Conservation (phyloP, 345 rosid genomes). For the Eutrema yunnanense region DNA sequence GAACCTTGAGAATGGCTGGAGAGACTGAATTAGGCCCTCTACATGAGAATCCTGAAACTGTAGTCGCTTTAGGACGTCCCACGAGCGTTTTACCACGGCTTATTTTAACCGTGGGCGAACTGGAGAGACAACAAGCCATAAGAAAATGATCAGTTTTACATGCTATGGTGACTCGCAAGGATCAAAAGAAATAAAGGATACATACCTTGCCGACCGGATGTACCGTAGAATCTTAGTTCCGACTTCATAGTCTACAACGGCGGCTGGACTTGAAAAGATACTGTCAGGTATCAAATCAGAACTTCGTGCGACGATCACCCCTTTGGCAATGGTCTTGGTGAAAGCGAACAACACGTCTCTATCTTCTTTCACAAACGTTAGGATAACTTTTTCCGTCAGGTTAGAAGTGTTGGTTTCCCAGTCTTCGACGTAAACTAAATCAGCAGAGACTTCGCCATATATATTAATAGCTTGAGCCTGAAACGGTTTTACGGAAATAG, state of each 20-base stretch:
- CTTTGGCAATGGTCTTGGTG: no score
- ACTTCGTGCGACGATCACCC: constrained; percentile 1
- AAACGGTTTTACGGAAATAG: not conserved
- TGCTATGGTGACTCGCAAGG: not conserved
- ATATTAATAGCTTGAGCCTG: not conserved
- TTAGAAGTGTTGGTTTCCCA: not conserved
- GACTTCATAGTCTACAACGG: constrained; percentile 7
- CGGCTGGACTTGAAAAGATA: rapidly evolving
- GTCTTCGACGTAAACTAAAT: constrained; percentile 5
- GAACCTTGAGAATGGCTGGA: constrained; percentile 26
- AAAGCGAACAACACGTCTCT: rapidly evolving
- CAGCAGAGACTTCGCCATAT: not conserved
- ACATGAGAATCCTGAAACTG: constrained; percentile 10
- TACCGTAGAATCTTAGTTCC: constrained; percentile 11
- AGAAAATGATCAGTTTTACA: not conserved
- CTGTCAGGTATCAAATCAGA: not conserved
- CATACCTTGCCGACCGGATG: constrained; percentile 17
- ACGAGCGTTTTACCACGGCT: not conserved
- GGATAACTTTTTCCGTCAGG: not conserved
- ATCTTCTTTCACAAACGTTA: constrained; percentile 1
- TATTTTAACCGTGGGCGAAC: constrained; percentile 3
- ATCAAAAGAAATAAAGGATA: not conserved
- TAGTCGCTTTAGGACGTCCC: constrained; percentile 6
- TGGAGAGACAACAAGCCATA: not conserved
- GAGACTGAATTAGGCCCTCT: constrained; percentile 10